phyloP scores from a whole-genome alignment of 352 stramenopile genomes.

The Globisporangium apiculatum region DNA sequence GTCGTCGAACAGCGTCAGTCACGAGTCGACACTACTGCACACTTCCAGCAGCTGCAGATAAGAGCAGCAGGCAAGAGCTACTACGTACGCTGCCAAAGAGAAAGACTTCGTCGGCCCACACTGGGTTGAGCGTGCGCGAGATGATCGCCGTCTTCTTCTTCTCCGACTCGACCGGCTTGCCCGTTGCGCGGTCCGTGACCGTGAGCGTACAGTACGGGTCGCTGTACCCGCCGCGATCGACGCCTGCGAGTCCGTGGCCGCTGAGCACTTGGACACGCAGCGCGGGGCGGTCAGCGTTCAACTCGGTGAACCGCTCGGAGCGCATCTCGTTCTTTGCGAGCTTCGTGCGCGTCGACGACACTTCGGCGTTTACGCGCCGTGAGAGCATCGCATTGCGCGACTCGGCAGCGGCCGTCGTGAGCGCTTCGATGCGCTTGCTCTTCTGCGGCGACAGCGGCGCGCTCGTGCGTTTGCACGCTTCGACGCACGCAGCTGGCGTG shows the following conservation, averaged over 20 bases:
- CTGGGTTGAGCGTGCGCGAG: slow-evolving; percentile 63
- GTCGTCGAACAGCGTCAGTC: too few species aligned
- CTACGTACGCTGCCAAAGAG: slow-evolving; percentile 51
- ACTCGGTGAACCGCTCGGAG: slow-evolving; percentile 32
- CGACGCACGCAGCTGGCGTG: slow-evolving; percentile 41
- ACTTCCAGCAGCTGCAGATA: background rate
- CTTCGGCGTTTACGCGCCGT: slow-evolving; percentile 44
- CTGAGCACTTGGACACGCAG: slow-evolving; percentile 54
- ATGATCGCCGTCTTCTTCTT: slow-evolving; percentile 68
- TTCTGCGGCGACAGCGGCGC: slow-evolving; percentile 37
- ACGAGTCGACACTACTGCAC: background rate
- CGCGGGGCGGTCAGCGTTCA: slow-evolving; percentile 21
- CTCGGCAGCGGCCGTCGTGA: slow-evolving; percentile 27
- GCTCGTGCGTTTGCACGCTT: slow-evolving; percentile 45
- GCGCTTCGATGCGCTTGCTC: slow-evolving; percentile 32
- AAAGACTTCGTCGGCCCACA: slow-evolving; percentile 60
- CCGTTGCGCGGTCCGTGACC: slow-evolving; percentile 36
- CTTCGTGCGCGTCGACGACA: slow-evolving; percentile 44
- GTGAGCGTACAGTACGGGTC: slow-evolving; percentile 69
- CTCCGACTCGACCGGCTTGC: slow-evolving; percentile 45
- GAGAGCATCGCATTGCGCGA: slow-evolving; percentile 36
- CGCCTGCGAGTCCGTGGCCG: slow-evolving; percentile 45
- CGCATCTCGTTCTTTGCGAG: slow-evolving; percentile 53
- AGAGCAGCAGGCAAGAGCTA: background rate
- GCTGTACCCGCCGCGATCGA: slow-evolving; percentile 61